Conservation (phyloP, 768 basidiomycete genomes). For the Suillus ampliporus region DNA sequence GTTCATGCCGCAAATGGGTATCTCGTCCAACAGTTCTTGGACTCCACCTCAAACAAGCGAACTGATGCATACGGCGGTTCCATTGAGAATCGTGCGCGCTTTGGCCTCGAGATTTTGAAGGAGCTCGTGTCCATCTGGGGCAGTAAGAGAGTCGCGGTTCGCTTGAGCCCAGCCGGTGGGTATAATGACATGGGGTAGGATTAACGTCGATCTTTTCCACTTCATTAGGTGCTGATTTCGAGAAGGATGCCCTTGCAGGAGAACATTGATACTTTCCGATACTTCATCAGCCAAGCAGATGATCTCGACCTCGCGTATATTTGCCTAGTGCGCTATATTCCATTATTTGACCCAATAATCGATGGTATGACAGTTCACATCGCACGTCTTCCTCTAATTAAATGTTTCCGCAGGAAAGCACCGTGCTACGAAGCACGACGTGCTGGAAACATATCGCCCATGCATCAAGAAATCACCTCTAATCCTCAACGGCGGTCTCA, state of each 20-base stretch:
- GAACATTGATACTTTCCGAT: constrained; percentile 46
- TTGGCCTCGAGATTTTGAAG: constrained; percentile 57
- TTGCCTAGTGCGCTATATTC: constrained; percentile 25
- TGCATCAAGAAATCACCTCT: constrained; percentile 44
- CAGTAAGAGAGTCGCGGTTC: constrained; percentile 47
- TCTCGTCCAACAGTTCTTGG: constrained; percentile 56
- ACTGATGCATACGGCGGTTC: constrained; percentile 67
- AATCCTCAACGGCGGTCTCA: constrained; percentile 45
- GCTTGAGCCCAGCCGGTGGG: constrained; percentile 49
- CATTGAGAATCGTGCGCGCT: constrained; percentile 59
- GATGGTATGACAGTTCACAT: constrained; percentile 24
- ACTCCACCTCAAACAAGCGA: constrained; percentile 52
- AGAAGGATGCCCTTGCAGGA: constrained; percentile 50
- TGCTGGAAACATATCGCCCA: constrained; percentile 42
- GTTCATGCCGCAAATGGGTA: constrained; percentile 53
- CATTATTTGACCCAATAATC: constrained; percentile 22
- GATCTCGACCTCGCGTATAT: constrained; percentile 40
- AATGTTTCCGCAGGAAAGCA: constrained; percentile 26
- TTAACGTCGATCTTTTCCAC: background rate
- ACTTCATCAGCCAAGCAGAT: constrained; percentile 48
- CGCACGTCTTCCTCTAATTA: background rate
- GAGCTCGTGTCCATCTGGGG: constrained; percentile 49
- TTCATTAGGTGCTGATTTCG: background rate
- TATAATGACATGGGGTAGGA: constrained; percentile 52
- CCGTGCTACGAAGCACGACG: constrained; percentile 46